These are phyloP conservation scores for Prunus mume DNA, from an alignment of 306 rosid genomes.

Conservation along the genomic window DNA sequence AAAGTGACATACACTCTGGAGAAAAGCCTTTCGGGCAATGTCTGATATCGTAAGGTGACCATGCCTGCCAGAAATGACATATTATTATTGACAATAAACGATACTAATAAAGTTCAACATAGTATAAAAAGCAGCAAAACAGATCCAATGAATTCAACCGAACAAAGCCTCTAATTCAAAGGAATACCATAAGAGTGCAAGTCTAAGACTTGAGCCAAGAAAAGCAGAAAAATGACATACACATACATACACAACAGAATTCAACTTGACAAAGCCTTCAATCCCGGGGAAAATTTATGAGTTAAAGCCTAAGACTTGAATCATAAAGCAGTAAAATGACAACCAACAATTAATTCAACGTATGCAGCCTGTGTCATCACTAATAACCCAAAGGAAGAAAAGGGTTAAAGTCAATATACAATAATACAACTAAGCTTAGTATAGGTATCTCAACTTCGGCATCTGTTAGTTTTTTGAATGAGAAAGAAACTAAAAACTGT, in stretches of 20 bases:
- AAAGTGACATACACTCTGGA: constrained; percentile 74
- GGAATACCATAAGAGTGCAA: neutral
- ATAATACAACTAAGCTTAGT: neutral
- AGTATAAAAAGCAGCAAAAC: constrained; percentile 7
- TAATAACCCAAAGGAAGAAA: neutral
- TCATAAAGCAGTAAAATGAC: neutral
- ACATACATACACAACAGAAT: neutral
- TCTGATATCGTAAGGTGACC: constrained; percentile 83
- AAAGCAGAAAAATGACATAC: neutral
- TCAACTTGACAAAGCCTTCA: neutral
- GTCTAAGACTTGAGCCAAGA: neutral
- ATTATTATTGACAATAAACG: constrained; percentile 23
- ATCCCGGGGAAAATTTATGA: neutral
- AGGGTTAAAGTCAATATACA: neutral
- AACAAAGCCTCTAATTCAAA: neutral
- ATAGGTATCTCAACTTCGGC: neutral
- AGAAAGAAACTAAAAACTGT: neutral
- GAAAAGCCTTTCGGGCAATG: constrained; percentile 98
- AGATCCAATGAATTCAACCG: neutral
- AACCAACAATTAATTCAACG: neutral
- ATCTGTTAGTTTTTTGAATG: neutral
- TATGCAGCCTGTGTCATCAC: neutral
- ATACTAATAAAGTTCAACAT: constrained; percentile 12
- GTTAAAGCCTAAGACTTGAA: neutral
- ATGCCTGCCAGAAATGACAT: constrained; percentile 50